These are phyloP conservation scores for Cyberlindnera samutprakarnensis DNA, from an alignment of 805 yeast species.

Conservation along the genomic window DNA sequence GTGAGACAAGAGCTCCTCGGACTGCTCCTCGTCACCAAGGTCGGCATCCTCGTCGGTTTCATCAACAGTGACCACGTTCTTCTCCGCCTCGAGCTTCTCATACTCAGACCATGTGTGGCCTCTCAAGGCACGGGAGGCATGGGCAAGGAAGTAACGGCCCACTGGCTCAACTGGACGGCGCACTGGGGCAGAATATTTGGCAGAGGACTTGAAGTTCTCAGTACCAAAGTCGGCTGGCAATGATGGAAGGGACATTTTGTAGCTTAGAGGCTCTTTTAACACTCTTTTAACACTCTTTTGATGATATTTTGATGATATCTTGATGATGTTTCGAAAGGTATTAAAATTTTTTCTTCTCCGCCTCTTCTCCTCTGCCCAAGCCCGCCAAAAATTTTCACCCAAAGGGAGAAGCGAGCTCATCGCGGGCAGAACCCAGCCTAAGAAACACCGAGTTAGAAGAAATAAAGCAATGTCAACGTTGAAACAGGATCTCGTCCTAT, in stretches of 20 bases:
- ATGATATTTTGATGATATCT: not conserved
- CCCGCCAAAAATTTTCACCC: too few relatives aligned
- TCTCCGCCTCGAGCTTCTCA: conserved; percentile 88
- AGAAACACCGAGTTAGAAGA: too few relatives aligned
- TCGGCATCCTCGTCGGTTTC: conserved; percentile 43
- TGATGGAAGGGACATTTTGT: conserved; percentile 41
- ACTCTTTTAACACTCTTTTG: too few relatives aligned
- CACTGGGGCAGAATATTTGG: conserved; percentile 49
- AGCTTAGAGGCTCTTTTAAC: too few relatives aligned
- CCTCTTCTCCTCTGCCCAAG: too few relatives aligned
- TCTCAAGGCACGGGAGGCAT: conserved; percentile 90
- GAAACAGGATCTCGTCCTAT: conserved; percentile 52
- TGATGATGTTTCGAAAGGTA: not conserved
- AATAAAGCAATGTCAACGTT: conserved; percentile 26
- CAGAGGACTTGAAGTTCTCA: conserved; percentile 38
- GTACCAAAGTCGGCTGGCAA: conserved; percentile 50
- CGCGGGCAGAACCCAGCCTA: too few relatives aligned
- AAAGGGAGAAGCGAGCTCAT: too few relatives aligned
- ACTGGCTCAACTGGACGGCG: conserved; percentile 93
- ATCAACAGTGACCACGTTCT: conserved; percentile 68
- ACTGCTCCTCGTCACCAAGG: conserved; percentile 69
- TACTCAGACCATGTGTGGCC: conserved; percentile 99
- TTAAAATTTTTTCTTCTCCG: conserved; percentile 1
- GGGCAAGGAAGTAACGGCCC: conserved; percentile 92
- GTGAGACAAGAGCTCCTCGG: conserved; percentile 63